Base-by-base conservation (phyloP, 1,284 basidiomycete genomes). In the Heterobasidion annosum region DNA sequence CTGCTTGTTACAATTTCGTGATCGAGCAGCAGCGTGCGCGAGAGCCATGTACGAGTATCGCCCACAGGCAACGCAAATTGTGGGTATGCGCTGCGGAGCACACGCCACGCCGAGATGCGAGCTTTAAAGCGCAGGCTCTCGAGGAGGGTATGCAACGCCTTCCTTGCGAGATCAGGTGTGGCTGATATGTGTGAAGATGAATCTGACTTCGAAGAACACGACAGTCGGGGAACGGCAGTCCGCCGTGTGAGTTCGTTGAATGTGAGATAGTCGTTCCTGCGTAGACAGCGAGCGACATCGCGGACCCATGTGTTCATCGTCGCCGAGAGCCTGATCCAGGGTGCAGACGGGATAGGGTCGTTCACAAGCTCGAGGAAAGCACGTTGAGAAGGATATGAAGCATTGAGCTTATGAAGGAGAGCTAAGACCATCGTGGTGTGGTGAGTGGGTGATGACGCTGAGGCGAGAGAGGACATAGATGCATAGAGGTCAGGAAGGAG, bases 71-170 rank as follows among this genome's bases (percentile, higher is more conserved):
- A 54, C 9, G 52, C 46, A 47, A 88, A 58, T 62, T 88, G 86
- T 45, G 81, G 73, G 64, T 88, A 89, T 0, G 79, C 78, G 45
- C 75, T 71, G 43, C 83, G 77, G 42, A 89, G 60, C n/a, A 85
- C 66, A 0, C 57, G 62, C 86, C 86, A 88, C 2, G 78, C 68
- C 18, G 69, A 73, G n/a, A 72, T 69, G 42, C 81, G 74, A 9
- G 72, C 72, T 64, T 78, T 81, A 5, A 58, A 62, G 18, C 80
- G 74, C 37, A 88, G 62, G 2, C 65, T 63, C 18, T 75, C 70
- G 6, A 84, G 63, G 1, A 82, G 69, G 15, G 62, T 64, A 42
- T 64, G 64, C 2, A 85, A 53, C 8, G 83, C 78, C 52, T 69
- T 67, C 10, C 65, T 57, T 2, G 70, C 68, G 13, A 81, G 65